Evolutionary conservation across 345 rosid genomes (phyloP).

Genomic region (Heritiera littoralis): DNA sequence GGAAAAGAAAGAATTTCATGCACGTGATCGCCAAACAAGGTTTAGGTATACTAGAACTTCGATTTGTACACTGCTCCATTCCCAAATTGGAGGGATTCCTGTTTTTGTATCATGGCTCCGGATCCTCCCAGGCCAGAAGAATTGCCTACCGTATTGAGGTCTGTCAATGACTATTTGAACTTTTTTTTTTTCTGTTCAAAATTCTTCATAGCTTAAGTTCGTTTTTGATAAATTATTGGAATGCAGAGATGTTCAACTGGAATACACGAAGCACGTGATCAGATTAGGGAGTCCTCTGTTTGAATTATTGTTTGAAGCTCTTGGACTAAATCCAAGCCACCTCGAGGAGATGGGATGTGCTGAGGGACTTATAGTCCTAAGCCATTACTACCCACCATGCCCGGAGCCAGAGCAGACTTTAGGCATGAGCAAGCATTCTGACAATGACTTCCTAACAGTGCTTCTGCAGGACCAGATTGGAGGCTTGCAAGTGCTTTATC

Average conservation of each 20-base stretch:
- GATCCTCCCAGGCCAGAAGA: constrained; percentile 41
- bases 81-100: constrained; percentile 52
- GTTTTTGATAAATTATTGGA: neutral
- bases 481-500: constrained; percentile 31
- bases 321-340: constrained; percentile 35
- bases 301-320: constrained; percentile 41
- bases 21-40: constrained; percentile 28
- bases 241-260: constrained; percentile 38
- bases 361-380: constrained; percentile 30
- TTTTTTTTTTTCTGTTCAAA: neutral
- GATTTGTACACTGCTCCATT: constrained; percentile 35
- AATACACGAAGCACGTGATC: constrained; percentile 38
- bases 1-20: too few species aligned
- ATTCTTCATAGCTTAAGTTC: neutral
- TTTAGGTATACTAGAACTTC: constrained; percentile 41
- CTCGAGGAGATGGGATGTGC: constrained; percentile 35
- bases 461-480: constrained; percentile 42
- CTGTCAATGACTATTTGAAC: neutral
- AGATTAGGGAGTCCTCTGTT: constrained; percentile 34
- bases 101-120: constrained; percentile 43
- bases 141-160: constrained; percentile 52
- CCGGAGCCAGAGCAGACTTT: constrained; percentile 61
- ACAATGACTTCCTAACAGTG: constrained; percentile 50
- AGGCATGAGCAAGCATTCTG: constrained; percentile 51
- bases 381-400: constrained; percentile 66